Evolutionary conservation across 345 rosid species (phyloP), one percentile per base, ranked within the genome.

Genomic region (Reutealis trisperma): DNA sequence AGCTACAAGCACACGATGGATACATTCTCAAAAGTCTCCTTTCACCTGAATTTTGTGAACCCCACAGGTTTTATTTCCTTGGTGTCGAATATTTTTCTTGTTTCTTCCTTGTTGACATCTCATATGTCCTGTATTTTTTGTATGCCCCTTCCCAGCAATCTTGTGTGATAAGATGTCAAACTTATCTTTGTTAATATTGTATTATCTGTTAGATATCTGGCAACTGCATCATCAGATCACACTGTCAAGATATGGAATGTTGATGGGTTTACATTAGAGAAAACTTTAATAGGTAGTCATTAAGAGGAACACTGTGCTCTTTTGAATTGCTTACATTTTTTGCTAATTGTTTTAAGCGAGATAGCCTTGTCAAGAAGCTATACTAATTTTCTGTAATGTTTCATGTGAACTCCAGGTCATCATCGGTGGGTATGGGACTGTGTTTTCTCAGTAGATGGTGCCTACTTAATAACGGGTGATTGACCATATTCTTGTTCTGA

Each of bases 391-490:
- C 22, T 42, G 30, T 14, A 54, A 52, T 70, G 32, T 71, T 75
- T 44, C 19, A 12, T 81, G 63, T 70, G 65, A 55, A 52, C 22
- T 78, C 70, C 84, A 93, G 99, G 99, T 81, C 99, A 96, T 78
- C 88, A 86, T 62, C 94, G 97, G 67, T 96, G 99, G 98, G 97
- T 96, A 0, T 93, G 98, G 99, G 98, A 96, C 83, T 93, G 97
- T 44, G 97, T 94, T 84, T 96, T 96, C 86, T 96, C 98, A 4
- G 99, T 93, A 19, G 99, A 96, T 76, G 99, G 98, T 72, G 98
- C 97, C 67, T 96, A 88, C 85, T 91, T 93, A 64, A 91, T 96
- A 61, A 93, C 99, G 85, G 97, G 98, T 93, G 77, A 24, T 59
- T 67, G 21, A 55, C 73, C 15, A 16, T 25, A 13, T 25, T 55